phyloP scores from a whole-genome alignment of 169 alveolate genomes.

The Plasmodium relictum region DNA sequence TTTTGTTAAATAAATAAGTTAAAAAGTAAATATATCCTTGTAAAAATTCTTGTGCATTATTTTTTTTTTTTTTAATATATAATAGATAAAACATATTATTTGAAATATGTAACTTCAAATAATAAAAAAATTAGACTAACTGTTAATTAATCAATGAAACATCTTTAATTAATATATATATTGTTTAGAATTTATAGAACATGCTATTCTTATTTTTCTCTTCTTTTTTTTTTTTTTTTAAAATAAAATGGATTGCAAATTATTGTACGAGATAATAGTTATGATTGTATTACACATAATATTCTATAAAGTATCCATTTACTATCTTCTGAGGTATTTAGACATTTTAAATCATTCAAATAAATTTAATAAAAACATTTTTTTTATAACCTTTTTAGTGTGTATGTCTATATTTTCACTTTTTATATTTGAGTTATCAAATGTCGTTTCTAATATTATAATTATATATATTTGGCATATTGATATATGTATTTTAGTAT shows the following conservation, averaged over 20 bases:
- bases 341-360: constrained; percentile 70
- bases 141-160: no score
- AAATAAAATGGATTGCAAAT: constrained; percentile 44
- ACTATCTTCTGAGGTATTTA: constrained; percentile 46
- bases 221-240: constrained; percentile 1
- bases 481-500: constrained; percentile 58
- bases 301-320: constrained; percentile 64
- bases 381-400: constrained; percentile 64
- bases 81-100: no score
- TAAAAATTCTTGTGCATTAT: no score
- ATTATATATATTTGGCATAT: constrained; percentile 65
- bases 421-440: constrained; percentile 55
- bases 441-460: constrained; percentile 35
- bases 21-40: no score
- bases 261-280: constrained; percentile 51
- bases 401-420: constrained; percentile 74
- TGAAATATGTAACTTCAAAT: no score
- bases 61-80: no score
- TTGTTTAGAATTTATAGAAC: not conserved
- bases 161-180: no score
- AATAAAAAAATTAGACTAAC: no score
- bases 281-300: constrained; percentile 46
- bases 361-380: constrained; percentile 58
- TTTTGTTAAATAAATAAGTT: no score
- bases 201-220: not conserved